Percentiles rank a stretch among this genome's conserved stretches.
phyloP scores from a whole-genome alignment of 768 basidiomycete genomes.

The Calvatia gigantea region DNA sequence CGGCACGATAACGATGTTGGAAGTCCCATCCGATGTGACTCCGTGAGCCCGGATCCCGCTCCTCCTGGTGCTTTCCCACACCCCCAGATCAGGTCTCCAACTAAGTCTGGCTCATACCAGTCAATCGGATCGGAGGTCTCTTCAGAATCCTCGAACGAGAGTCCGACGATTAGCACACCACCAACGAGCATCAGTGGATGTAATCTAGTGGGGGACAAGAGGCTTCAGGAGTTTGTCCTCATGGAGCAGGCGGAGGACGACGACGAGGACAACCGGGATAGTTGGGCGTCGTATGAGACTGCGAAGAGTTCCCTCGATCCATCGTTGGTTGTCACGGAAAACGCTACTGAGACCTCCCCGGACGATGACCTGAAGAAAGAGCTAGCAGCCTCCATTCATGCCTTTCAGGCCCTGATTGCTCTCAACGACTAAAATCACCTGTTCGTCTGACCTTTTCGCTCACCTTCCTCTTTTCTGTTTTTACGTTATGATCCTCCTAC shows the following conservation, averaged over 20 bases:
- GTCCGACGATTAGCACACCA: constrained; percentile 9
- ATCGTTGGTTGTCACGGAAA: constrained; percentile 16
- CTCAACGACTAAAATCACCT: not conserved
- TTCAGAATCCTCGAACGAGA: not conserved
- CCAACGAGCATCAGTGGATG: constrained; percentile 9
- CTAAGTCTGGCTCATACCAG: not conserved
- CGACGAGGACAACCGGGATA: constrained; percentile 20
- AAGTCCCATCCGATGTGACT: not conserved
- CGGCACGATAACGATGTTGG: not conserved
- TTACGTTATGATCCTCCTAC: not conserved
- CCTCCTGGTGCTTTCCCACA: not conserved
- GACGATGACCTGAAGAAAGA: not conserved
- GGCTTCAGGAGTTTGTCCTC: constrained; percentile 12
- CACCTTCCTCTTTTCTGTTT: not conserved
- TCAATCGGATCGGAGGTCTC: not conserved
- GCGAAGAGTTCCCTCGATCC: constrained; percentile 27
- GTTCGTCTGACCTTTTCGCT: not conserved
- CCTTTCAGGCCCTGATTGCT: not conserved
- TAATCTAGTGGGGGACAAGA: constrained; percentile 8
- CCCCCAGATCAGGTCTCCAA: not conserved
- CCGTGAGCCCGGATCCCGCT: not conserved
- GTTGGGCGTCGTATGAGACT: constrained; percentile 31
- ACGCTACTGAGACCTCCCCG: not conserved
- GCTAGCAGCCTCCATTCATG: not conserved
- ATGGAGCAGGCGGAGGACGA: not conserved